Evolutionary conservation across 225 moss, liverwort and hornwort species (phyloP).

Genomic region (Climacium dendroides): DNA sequence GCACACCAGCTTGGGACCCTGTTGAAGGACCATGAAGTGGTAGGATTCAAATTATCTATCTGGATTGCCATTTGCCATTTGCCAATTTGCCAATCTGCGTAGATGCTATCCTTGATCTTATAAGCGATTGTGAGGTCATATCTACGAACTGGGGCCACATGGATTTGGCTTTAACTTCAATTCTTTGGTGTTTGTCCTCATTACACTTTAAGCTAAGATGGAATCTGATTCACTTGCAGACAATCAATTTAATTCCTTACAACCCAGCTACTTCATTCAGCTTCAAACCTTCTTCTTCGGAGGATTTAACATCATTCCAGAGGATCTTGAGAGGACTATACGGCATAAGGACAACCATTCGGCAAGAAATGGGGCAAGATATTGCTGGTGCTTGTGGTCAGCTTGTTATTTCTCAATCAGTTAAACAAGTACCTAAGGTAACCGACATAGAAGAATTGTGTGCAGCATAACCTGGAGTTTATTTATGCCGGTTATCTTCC

Average conservation of each 20-base stretch:
- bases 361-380: slow-evolving; percentile 99
- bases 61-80: not conserved
- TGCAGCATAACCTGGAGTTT: not conserved
- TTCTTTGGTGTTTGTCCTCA: not conserved
- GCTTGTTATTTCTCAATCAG: slow-evolving; percentile 45
- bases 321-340: slow-evolving; percentile 75
- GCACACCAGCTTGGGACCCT: slow-evolving; percentile 85
- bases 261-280: slow-evolving; percentile 65
- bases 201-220: not conserved
- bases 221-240: slow-evolving; percentile 29
- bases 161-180: not conserved
- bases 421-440: slow-evolving; percentile 10
- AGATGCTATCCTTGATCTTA: not conserved
- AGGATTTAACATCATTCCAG: slow-evolving; percentile 46
- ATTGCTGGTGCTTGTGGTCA: slow-evolving; percentile 94
- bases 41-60: slow-evolving; percentile 2
- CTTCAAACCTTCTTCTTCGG: slow-evolving; percentile 51
- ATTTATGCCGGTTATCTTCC: not conserved
- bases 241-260: slow-evolving; percentile 89
- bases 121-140: not conserved
- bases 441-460: slow-evolving; percentile 38
- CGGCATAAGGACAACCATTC: slow-evolving; percentile 63
- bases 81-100: no score
- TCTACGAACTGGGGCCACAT: not conserved
- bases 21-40: slow-evolving; percentile 67